A percentile compares a stretch with the other conserved stretches of the same genome.
Conservation (phyloP, 2,329 filamentous ascomycete species). For the Claviceps sp. region DNA sequence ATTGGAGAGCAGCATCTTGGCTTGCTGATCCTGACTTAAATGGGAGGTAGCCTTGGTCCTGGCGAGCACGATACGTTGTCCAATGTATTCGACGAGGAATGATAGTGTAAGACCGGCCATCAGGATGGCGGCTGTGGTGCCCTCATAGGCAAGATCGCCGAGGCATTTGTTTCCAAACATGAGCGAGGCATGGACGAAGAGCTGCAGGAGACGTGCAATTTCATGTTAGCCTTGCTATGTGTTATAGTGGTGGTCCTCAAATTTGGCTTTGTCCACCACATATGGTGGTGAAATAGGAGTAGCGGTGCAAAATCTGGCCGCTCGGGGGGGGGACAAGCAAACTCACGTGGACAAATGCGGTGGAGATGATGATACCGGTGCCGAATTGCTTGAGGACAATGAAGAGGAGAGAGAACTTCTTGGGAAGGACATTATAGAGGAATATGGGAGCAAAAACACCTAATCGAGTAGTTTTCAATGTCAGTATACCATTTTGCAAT, state of each 20-base stretch:
- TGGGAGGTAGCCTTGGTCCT: slow-evolving; percentile 17
- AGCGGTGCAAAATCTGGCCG: background rate
- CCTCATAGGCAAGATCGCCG: slow-evolving; percentile 52
- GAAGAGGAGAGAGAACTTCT: slow-evolving; percentile 36
- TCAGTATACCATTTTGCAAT: background rate
- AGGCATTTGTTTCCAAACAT: slow-evolving; percentile 63
- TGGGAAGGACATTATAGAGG: slow-evolving; percentile 41
- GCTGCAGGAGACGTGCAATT: slow-evolving; percentile 26
- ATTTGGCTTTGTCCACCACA: too few relatives aligned
- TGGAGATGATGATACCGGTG: slow-evolving; percentile 59
- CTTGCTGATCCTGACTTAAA: slow-evolving; percentile 14
- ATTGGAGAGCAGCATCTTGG: slow-evolving; percentile 17
- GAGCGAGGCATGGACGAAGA: slow-evolving; percentile 58
- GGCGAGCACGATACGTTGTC: slow-evolving; percentile 41
- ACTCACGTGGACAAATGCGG: slow-evolving; percentile 53
- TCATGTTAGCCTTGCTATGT: background rate
- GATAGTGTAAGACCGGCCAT: slow-evolving; percentile 64
- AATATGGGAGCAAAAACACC: slow-evolving; percentile 55
- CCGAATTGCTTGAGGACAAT: slow-evolving; percentile 60
- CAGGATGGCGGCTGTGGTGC: slow-evolving; percentile 53
- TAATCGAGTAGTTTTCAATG: slow-evolving; percentile 6
- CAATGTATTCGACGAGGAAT: slow-evolving; percentile 56
- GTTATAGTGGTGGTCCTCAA: too few relatives aligned
- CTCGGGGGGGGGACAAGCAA: background rate
- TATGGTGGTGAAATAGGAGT: too few relatives aligned